Base-by-base conservation (phyloP, 2,329 filamentous ascomycete species). In the Onygenales sp. region DNA sequence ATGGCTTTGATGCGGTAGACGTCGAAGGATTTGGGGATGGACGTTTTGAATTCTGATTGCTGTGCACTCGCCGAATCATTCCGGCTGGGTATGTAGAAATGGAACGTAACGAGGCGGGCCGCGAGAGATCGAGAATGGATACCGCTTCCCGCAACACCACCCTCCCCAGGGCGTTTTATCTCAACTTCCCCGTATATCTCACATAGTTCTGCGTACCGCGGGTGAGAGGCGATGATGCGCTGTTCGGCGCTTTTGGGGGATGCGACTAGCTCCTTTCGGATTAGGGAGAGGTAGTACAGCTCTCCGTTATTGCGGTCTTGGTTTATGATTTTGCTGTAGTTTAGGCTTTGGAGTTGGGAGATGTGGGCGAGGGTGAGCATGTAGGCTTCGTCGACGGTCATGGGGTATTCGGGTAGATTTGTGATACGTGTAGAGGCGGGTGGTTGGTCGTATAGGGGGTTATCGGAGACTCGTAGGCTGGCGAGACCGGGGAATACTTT, bases 251-350 rank as follows among this genome's bases (percentile, higher is more conserved):
- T 57, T 47, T 61, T 56, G 0, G 68, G 62, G 2, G 57, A 65
- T 6, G 65, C 67, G 27, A 68, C 70, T n/a, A 96, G 74, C 65
- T 93, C 87, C 57, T 83, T 84, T 9, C 81, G 87, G 54, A 96
- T 93, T 52, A 87, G 81, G 0, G 85, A 88, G 9, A 97, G 81
- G 67, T 98, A 98, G 67, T 95, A 98, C 63, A 92, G 85, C 62
- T 97, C 93, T 4, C 90, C 90, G 63, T 97, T 93, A 52, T 82
- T 77, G 14, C 92, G 83, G 66, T 97, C 91, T 42, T 85, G 81
- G 1, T 75, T 61, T 0, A 83, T 84, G 60, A 97, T 84, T 13
- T 74, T 72, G 57, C 83, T 70, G 59, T 71, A 74, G 55, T 76
- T 75, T 14, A 96, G 77, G 0, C 75, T 77, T 51, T 78, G 78